Base-by-base conservation (phyloP, 2,329 filamentous ascomycete species). In the Penicillium sp. region DNA sequence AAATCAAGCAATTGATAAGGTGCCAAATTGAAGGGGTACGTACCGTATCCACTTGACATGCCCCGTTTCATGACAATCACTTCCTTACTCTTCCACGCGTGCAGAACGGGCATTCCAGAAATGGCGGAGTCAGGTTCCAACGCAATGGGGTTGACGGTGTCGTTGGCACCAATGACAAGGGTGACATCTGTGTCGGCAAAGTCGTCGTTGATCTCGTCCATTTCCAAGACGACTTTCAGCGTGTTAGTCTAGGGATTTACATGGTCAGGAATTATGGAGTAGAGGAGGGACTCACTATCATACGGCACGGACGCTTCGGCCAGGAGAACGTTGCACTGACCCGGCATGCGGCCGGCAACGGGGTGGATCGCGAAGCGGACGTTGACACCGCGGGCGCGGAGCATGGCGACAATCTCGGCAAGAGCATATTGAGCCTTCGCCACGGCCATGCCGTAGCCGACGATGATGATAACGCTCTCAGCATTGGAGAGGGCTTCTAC, bases 141-240 rank as follows among this genome's bases (percentile, higher is more conserved):
- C 0, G 93, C 92, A 69, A 94, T 94, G 0, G 93, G 93, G 71
- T 97, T 96, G 40, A 96, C 93, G 0, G 93, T 96, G 70, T 97
- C 93, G 69, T 97, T 96, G 8, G 93, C 93, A 3, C 93, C 93
- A 71, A 96, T 96, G 0, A 96, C 92, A 3, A 96, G 85, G 0
- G 91, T 93, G 10, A 96, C 82, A 70, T 96, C 93, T 0, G 93
- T 96, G 30, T 95, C 90, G 6, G 83, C 77, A 75, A 96, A 97
- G 71, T 96, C 92, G 64, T 96, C 92, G 75, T 96, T 97, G 79
- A 96, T 96, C 80, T 97, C 93, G 69, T 96, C 93, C 92, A 96
- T 96, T 78, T 97, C 92, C 49, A 96, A 83, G 30, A 96, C 92
- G 58, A 96, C 79, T 80, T 6, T 28, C 45, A 52, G 33, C 57